Percentiles rank a stretch among this genome's conserved stretches.
These are phyloP conservation scores for Malus hybrid DNA, from an alignment of 331 rosid species.

Conservation along the genomic window DNA sequence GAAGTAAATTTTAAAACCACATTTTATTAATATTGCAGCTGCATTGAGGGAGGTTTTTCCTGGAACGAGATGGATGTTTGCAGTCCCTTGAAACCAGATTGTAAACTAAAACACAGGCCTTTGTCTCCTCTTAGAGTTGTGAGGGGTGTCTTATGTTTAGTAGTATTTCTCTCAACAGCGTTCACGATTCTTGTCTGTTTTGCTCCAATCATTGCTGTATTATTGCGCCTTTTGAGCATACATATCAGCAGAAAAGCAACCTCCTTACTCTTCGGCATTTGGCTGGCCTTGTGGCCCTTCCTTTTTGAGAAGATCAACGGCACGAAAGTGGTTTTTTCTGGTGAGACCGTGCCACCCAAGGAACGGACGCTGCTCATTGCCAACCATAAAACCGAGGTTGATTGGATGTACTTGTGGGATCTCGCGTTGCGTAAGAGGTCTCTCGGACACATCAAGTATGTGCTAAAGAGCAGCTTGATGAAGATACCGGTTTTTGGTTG, in stretches of 20 bases:
- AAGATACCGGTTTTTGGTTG: conserved; percentile 89
- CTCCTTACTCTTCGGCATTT: conserved; percentile 53
- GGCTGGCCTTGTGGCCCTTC: conserved; percentile 89
- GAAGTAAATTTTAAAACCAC: not conserved
- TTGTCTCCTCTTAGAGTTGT: conserved; percentile 55
- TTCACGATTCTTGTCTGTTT: conserved; percentile 63
- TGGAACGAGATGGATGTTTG: conserved; percentile 58
- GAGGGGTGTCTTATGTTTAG: conserved; percentile 76
- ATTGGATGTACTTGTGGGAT: conserved; percentile 99
- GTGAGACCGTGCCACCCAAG: conserved; percentile 61
- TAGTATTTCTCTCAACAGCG: conserved; percentile 81
- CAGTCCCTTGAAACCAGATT: conserved; percentile 34
- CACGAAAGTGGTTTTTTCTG: conserved; percentile 75
- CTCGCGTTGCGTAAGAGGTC: conserved; percentile 81
- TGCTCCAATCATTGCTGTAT: conserved; percentile 42
- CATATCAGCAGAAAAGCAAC: conserved; percentile 63
- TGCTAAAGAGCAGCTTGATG: conserved; percentile 90
- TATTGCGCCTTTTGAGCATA: conserved; percentile 45
- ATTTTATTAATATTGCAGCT: conserved; percentile 39
- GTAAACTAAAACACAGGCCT: conserved; percentile 48
- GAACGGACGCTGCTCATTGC: conserved; percentile 84
- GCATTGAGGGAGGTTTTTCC: conserved; percentile 30
- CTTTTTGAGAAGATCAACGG: conserved; percentile 75
- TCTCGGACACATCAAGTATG: conserved; percentile 71
- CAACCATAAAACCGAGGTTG: conserved; percentile 95